phyloP scores from a whole-genome alignment of 108 stramenopile species.

The Skeletonema marinoi region DNA sequence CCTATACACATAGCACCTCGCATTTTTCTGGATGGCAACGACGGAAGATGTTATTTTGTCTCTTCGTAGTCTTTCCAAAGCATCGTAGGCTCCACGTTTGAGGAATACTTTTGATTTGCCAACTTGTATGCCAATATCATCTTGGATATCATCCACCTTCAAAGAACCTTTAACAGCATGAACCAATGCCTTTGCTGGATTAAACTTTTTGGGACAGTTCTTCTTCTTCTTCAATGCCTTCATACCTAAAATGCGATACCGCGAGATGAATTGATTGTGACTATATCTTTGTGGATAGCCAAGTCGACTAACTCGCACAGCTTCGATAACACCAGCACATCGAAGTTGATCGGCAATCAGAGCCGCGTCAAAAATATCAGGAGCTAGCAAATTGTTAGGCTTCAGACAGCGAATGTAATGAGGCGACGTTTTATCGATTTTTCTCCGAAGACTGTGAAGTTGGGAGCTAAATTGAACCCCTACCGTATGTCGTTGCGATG shows the following conservation, averaged over 20 bases:
- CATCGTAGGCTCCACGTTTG: slow-evolving; percentile 74
- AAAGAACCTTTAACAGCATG: slow-evolving; percentile 29
- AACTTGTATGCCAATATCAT: slow-evolving; percentile 75
- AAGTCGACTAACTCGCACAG: slow-evolving; percentile 79
- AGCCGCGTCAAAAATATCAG: slow-evolving; percentile 69
- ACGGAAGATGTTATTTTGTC: slow-evolving; percentile 28
- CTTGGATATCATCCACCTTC: slow-evolving; percentile 25
- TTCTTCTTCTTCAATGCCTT: slow-evolving; percentile 18
- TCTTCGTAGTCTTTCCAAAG: slow-evolving; percentile 69
- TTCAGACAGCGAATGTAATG: slow-evolving; percentile 91
- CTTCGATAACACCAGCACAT: slow-evolving; percentile 89
- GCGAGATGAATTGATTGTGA: slow-evolving; percentile 60
- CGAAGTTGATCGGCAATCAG: slow-evolving; percentile 82
- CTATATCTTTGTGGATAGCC: slow-evolving; percentile 86
- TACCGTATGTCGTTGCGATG: slow-evolving; percentile 58
- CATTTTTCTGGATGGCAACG: slow-evolving; percentile 23
- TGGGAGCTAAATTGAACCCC: slow-evolving; percentile 80
- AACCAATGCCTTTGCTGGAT: slow-evolving; percentile 26
- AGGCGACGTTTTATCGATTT: slow-evolving; percentile 79
- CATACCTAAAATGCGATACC: slow-evolving; percentile 55
- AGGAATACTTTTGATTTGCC: slow-evolving; percentile 93
- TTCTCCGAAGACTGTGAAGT: slow-evolving; percentile 60
- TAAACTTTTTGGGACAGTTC: slow-evolving; percentile 6
- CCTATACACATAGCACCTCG: slow-evolving; percentile 5
- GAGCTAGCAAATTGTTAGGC: slow-evolving; percentile 77